phyloP scores from a whole-genome alignment of 1,139 yeast species.

The Suhomyces anneliseae region DNA sequence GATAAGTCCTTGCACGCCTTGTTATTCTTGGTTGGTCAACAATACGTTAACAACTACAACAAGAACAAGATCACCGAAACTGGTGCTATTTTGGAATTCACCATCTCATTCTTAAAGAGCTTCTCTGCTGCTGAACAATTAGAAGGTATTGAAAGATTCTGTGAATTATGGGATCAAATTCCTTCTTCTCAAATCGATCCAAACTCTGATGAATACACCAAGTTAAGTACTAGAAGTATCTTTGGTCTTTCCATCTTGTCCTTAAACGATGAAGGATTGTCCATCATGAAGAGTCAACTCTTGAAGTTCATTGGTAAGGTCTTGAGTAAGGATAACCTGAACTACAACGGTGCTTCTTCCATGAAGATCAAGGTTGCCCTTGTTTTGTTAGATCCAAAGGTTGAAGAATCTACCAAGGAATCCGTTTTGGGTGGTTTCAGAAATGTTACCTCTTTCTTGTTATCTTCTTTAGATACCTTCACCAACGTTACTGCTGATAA shows the following conservation, averaged over 20 bases:
- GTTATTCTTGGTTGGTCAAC: constrained; percentile 77
- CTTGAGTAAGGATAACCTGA: constrained; percentile 43
- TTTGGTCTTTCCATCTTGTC: constrained; percentile 63
- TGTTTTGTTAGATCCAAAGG: constrained; percentile 48
- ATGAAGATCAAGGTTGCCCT: constrained; percentile 63
- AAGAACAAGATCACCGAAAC: constrained; percentile 67
- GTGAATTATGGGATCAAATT: constrained; percentile 53
- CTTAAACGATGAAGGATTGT: constrained; percentile 49
- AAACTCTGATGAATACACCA: constrained; percentile 36
- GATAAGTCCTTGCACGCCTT: constrained; percentile 67
- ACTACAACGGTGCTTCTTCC: constrained; percentile 35
- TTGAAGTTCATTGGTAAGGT: constrained; percentile 54
- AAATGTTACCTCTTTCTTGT: constrained; percentile 37
- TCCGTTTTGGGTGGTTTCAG: constrained; percentile 46
- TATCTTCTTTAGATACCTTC: constrained; percentile 36
- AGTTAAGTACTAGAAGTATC: constrained; percentile 54
- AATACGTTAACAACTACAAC: constrained; percentile 54
- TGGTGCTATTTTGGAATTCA: constrained; percentile 66
- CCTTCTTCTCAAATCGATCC: constrained; percentile 43
- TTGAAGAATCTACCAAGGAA: constrained; percentile 26
- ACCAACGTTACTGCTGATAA: constrained; percentile 18
- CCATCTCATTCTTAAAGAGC: constrained; percentile 63
- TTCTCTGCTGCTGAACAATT: constrained; percentile 73
- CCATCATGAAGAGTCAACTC: constrained; percentile 49
- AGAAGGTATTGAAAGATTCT: constrained; percentile 53